Conservation (phyloP, 805 yeast genomes). For the Clavispora vitiphila region DNA sequence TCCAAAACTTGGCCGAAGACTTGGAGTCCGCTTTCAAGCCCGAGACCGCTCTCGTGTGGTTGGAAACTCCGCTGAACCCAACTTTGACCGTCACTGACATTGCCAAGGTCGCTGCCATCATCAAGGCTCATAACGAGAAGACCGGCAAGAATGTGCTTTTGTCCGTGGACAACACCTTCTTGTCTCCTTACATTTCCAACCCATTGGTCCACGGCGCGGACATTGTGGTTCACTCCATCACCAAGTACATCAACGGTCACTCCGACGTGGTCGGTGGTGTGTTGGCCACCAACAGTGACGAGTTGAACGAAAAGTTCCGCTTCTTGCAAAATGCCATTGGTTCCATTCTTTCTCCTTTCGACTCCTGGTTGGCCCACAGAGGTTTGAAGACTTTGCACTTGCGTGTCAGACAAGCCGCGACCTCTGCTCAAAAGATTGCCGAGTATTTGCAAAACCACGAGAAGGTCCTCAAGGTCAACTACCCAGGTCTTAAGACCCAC, state of each 20-base stretch:
- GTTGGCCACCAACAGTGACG: conserved; percentile 62
- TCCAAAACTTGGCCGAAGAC: conserved; percentile 58
- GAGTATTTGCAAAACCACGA: conserved; percentile 50
- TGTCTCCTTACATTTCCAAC: conserved; percentile 82
- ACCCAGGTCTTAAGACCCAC: conserved; percentile 75
- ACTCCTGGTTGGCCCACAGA: conserved; percentile 89
- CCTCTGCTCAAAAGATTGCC: conserved; percentile 65
- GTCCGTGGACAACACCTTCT: conserved; percentile 85
- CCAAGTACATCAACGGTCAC: conserved; percentile 89
- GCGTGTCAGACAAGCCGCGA: conserved; percentile 67
- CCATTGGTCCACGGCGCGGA: conserved; percentile 83
- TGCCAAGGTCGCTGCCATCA: conserved; percentile 50
- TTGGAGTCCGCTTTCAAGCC: conserved; percentile 50
- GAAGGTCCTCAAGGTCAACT: conserved; percentile 63
- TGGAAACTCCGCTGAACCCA: conserved; percentile 87
- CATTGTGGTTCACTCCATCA: conserved; percentile 81
- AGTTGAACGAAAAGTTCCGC: conserved; percentile 56
- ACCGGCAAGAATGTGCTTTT: conserved; percentile 51
- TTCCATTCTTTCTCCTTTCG: conserved; percentile 86
- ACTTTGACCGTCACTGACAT: conserved; percentile 78
- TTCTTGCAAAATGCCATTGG: conserved; percentile 87
- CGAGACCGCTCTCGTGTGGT: conserved; percentile 76
- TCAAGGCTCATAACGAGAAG: conserved; percentile 39
- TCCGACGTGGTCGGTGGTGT: conserved; percentile 89
- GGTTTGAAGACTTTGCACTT: conserved; percentile 84